Base-by-base conservation (phyloP, 1,139 yeast species). In the Hyphopichia fennica region DNA sequence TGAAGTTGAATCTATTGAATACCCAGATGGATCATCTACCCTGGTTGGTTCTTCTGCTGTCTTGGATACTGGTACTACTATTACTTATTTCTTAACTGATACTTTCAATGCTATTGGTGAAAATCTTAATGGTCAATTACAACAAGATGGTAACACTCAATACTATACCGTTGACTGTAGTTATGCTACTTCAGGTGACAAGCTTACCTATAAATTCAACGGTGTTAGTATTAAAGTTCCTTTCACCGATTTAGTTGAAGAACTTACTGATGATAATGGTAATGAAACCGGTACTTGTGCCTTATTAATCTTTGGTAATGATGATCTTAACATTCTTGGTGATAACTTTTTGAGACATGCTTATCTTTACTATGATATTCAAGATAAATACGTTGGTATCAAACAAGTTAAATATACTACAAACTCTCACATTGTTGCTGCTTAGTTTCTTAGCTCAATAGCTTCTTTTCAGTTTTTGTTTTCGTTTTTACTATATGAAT, bases 351-450 rank as follows among this genome's bases (percentile, higher is more conserved):
- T 71, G 49, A 65, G 75, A 49, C 57, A 59, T 34, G 60, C 63
- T 33, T 72, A 71, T 50, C 49, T 65, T 7, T 69, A 69, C 15
- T 69, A 65, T 49, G 60, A 71, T 51, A 58, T 69, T 47, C 75
- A 68, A 25, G 68, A 65, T 42, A 55, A 64, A 43, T 59, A 62
- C 29, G 58, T 70, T 17, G 63, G 72, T 1, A 47, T 72, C 46
- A 75, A 75, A 4, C 75, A 67, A 48, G 60, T 60, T 39, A 60
- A 58, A 34, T 65, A 64, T 46, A 58, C 65, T 33, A 29, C 43
- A 13, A 41, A 39, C 3, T 32, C 41, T n/a, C 40, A 48, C 20
- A 43, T 51, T 25, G 45, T 34, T 18, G 2, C 32, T 28, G 37
- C 31, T 20, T 38, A 25, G n/a, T 17, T n/a, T 10, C 16, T 3